Percentiles rank a stretch among this genome's conserved stretches.
Conservation (phyloP, 441 rosid genomes). For the Breynia disticha region DNA sequence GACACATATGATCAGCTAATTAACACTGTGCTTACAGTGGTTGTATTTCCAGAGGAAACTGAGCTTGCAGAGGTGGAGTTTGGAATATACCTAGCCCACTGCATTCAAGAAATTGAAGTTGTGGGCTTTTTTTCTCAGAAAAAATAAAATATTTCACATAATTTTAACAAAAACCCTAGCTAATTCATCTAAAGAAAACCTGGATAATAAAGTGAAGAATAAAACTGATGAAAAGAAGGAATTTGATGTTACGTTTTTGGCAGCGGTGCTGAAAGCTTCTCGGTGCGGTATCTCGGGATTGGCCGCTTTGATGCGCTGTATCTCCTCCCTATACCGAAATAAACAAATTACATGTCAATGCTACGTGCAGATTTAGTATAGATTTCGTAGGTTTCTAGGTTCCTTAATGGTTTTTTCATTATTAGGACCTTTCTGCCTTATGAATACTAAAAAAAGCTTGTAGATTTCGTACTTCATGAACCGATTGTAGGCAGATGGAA, state of each 20-base stretch:
- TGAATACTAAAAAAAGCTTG: too few relatives aligned
- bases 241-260: slow-evolving; percentile 58
- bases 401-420: too few relatives aligned
- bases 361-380: too few relatives aligned
- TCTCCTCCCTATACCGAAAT: slow-evolving; percentile 64
- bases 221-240: background rate
- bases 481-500: slow-evolving; percentile 95
- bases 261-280: slow-evolving; percentile 94
- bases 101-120: background rate
- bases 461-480: slow-evolving; percentile 69
- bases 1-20: too few relatives aligned
- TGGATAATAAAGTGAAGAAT: too few relatives aligned
- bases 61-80: slow-evolving; percentile 47
- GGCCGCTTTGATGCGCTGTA: slow-evolving; percentile 90
- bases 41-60: slow-evolving; percentile 47
- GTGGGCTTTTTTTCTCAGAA: background rate
- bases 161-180: too few relatives aligned
- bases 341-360: background rate
- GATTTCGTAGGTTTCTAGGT: too few relatives aligned
- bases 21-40: slow-evolving; percentile 45
- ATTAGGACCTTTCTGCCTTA: too few relatives aligned
- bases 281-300: slow-evolving; percentile 96
- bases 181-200: too few relatives aligned
- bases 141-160: too few relatives aligned
- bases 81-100: slow-evolving; percentile 99